Conservation (phyloP, 306 rosid species). For the Notholithocarpus densiflorus region DNA sequence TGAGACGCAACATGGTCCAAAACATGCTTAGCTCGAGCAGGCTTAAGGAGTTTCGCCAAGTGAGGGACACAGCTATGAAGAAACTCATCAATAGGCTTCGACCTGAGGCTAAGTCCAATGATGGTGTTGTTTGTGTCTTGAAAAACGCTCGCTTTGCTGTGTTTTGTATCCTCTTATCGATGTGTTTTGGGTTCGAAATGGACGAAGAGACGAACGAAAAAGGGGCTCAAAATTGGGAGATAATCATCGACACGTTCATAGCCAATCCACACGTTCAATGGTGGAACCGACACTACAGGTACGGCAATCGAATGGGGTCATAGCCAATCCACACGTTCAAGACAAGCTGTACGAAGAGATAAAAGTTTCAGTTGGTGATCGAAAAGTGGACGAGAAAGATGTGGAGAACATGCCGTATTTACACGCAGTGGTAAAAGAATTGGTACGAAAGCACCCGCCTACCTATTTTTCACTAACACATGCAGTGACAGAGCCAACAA, state of each 20-base stretch:
- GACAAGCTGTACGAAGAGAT: constrained; percentile 41
- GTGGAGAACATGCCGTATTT: constrained; percentile 75
- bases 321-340: constrained; percentile 51
- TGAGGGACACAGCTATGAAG: constrained; percentile 65
- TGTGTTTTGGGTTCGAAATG: constrained; percentile 90
- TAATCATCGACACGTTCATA: no score
- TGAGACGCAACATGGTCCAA: constrained; percentile 87
- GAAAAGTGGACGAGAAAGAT: constrained; percentile 65
- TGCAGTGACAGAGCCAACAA: constrained; percentile 61
- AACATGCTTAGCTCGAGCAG: constrained; percentile 81
- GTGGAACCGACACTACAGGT: constrained; percentile 88
- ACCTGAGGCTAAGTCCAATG: constrained; percentile 53
- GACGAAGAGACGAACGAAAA: constrained; percentile 48
- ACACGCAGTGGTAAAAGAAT: constrained; percentile 73
- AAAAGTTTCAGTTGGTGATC: constrained; percentile 26
- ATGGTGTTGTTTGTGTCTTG: constrained; percentile 56
- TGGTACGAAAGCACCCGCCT: constrained; percentile 84
- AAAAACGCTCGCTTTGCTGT: constrained; percentile 70
- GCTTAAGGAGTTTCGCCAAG: constrained; percentile 59
- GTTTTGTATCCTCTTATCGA: constrained; percentile 69
- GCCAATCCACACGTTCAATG: no score
- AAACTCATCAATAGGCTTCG: constrained; percentile 46
- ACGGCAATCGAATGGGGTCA: constrained; percentile 87
- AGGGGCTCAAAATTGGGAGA: no score
- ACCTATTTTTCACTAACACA: constrained; percentile 75